Evolutionary conservation across 352 stramenopile species (phyloP), one percentile per base, ranked within the genome.

Genomic region (Thraustochytrium sp.): DNA sequence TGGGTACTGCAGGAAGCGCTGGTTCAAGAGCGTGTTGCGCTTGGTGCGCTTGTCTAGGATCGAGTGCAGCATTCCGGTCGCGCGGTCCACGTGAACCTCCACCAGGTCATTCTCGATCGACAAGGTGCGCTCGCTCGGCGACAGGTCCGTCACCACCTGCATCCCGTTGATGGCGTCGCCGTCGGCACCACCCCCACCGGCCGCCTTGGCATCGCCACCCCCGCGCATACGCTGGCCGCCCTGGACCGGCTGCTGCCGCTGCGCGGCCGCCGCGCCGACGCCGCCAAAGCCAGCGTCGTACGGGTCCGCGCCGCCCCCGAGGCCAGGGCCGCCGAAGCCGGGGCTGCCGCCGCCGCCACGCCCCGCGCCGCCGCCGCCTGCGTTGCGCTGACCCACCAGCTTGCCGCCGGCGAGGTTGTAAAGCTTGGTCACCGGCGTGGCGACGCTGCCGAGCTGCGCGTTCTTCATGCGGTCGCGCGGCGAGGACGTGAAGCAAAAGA

Each of bases 11-110:
- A 80, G 51, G 31, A 80, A 80, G 0, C 53, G 46, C 38, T 80
- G 68, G n/a, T 53, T 46, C 37, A 80, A 46, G 37, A 80, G n/a
- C 23, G 68, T 80, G 11, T 37, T 80, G 18, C 68, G 68, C 68
- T 80, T 80, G 18, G 68, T 63, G 8, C 68, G 68, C 68, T 80
- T 80, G 68, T 80, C 68, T 8, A 51, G 31, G 31, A 80, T 64
- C 11, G 68, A 61, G 13, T 80, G 68, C 68, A 80, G 26, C 68
- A 80, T 46, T 3, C 68, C 68, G 26, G 68, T 80, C 21, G 31
- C 31, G 53, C 44, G 26, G 46, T 68, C 36, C 16, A 80, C 38
- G 26, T 61, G 53, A 21, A 80, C 13, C 34, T 65, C 29, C 29
- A 80, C 31, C 29, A 80, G 26, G 36, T 44, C 1, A 26, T 80